Evolutionary conservation across 129 eudicot species (phyloP).

Genomic region (Ambrosia trifida): DNA sequence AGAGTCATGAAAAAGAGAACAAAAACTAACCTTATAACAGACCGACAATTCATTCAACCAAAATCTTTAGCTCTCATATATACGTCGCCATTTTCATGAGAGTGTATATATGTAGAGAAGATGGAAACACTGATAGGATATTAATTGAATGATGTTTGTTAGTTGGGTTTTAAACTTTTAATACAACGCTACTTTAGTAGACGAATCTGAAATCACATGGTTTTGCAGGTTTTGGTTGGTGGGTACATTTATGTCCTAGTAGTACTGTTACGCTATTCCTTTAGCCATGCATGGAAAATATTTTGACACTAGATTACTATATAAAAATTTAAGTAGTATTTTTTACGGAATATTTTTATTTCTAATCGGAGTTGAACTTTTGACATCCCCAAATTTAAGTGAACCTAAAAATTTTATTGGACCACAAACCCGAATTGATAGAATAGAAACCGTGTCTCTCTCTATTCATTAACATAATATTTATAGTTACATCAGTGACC

Average conservation of each 20-base stretch:
- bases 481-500: too few relatives aligned
- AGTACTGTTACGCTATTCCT: not conserved
- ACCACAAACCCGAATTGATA: too few relatives aligned
- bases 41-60: not conserved
- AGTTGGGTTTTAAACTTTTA: conserved; percentile 8
- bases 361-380: too few relatives aligned
- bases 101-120: conserved; percentile 1
- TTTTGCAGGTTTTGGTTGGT: conserved; percentile 17
- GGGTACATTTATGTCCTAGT: conserved; percentile 2
- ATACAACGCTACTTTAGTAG: not conserved
- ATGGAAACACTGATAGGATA: not conserved
- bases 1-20: not conserved
- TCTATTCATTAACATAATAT: too few relatives aligned
- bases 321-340: not conserved
- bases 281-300: not conserved
- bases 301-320: not conserved
- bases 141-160: conserved; percentile 12
- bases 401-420: too few relatives aligned
- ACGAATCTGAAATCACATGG: not conserved
- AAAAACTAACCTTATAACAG: conserved; percentile 6
- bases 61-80: not conserved
- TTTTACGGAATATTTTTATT: too few relatives aligned
- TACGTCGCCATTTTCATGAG: not conserved
- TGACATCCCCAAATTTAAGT: too few relatives aligned
- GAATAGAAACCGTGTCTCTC: too few relatives aligned